Conservation (phyloP, 2,329 filamentous ascomycete species). For the Cryphonectria naterciae region DNA sequence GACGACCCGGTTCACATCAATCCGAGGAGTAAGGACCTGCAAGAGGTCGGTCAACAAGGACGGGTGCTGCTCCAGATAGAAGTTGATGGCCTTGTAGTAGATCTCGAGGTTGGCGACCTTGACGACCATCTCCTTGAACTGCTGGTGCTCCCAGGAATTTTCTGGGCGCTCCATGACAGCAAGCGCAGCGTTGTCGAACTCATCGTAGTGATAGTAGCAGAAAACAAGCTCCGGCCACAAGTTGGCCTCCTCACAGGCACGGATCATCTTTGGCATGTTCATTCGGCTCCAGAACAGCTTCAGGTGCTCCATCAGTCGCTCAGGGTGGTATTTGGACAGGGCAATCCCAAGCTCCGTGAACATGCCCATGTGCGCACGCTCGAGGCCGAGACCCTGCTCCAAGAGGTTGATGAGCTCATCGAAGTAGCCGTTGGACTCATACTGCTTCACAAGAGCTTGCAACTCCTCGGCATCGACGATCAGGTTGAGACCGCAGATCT, state of each 20-base stretch:
- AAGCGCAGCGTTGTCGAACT: slow-evolving; percentile 95
- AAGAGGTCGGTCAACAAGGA: slow-evolving; percentile 94
- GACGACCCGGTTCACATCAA: slow-evolving; percentile 98
- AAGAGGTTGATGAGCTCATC: slow-evolving; percentile 95
- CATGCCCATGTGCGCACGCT: slow-evolving; percentile 94
- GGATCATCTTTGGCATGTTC: slow-evolving; percentile 97
- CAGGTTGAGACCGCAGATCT: slow-evolving; percentile 97
- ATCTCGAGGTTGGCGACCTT: slow-evolving; percentile 99
- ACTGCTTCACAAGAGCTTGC: slow-evolving; percentile 90
- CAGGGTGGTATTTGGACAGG: slow-evolving; percentile 91
- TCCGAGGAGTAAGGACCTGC: slow-evolving; percentile 86
- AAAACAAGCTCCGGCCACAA: slow-evolving; percentile 98
- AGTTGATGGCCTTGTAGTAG: slow-evolving; percentile 96
- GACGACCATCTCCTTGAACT: slow-evolving; percentile 98
- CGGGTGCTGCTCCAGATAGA: slow-evolving; percentile 97
- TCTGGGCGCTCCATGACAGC: slow-evolving; percentile 97
- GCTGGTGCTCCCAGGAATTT: slow-evolving; percentile 98
- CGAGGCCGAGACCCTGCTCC: slow-evolving; percentile 91
- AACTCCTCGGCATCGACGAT: slow-evolving; percentile 98
- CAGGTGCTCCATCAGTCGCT: slow-evolving; percentile 96
- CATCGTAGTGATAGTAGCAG: slow-evolving; percentile 97
- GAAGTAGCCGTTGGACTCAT: slow-evolving; percentile 96
- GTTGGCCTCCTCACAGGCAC: slow-evolving; percentile 89
- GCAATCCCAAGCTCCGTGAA: slow-evolving; percentile 94
- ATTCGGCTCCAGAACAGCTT: slow-evolving; percentile 98